Evolutionary conservation across 192 early-diverging fungal species (phyloP), one percentile per base, ranked within the genome.

Genomic region (Coemansia sp.): DNA sequence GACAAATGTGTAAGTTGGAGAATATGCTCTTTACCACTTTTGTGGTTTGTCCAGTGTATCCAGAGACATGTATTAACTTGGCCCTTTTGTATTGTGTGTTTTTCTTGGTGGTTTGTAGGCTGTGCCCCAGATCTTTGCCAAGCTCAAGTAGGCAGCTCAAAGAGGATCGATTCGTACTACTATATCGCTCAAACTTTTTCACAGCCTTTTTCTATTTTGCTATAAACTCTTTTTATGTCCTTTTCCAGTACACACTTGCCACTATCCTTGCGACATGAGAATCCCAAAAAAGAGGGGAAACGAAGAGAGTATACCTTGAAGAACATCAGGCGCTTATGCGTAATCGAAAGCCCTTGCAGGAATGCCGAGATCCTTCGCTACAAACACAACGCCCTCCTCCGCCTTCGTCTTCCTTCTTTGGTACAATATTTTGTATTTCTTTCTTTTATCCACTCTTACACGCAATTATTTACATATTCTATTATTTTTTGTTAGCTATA

Each of bases 1-100:
- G 89, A 91, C 77, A 69, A 88, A 58, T 93, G 92, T 78, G 91
- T 92, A 91, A 89, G 89, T 92, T 64, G 40, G 49, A 53, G 37
- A 17, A 33, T 17, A n/a, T 33, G 55, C 7, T 32, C 13, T 46
- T 28, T 37, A 42, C n/a, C 37, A 42, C n/a, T 28, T 35, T 1
- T 26, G 19, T 26, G 5, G 9, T 3, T 4, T 39, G 60, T 61
- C 11, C 30, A 46, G 42, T 5, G 16, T 58, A 37, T 35, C 23
- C 9, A 59, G 30, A 14, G 13, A 50, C 3, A n/a, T 62, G 23
- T 66, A 13, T 46, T 62, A 42, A 58, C 28, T 17, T n/a, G 26
- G 32, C 55, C 32, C 7, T 58, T 58, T 6, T 17, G 30, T 17
- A 33, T 33, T 37, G 19, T 60, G 10, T 67, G 26, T 46, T 28